These are phyloP conservation scores for Alternaria burnsii DNA, from an alignment of 2,329 filamentous ascomycete genomes.

Conservation along the genomic window DNA sequence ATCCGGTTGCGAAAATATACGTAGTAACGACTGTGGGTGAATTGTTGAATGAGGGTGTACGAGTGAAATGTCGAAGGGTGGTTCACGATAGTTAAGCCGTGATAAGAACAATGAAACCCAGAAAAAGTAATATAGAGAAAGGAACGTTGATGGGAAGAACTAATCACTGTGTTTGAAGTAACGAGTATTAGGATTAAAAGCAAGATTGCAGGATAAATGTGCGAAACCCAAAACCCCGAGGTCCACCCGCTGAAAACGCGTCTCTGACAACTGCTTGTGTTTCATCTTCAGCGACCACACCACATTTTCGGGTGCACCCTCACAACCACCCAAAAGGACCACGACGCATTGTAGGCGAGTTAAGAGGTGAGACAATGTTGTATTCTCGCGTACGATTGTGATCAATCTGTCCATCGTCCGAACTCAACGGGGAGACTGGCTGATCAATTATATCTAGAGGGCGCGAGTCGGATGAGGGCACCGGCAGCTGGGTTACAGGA, in stretches of 20 bases:
- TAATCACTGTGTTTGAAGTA: background rate
- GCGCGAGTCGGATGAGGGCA: background rate
- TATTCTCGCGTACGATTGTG: background rate
- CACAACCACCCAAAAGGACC: background rate
- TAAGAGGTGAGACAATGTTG: background rate
- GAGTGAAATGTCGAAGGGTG: background rate
- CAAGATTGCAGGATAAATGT: background rate
- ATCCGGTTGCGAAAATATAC: background rate
- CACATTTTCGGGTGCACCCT: background rate
- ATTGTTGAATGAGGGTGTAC: background rate
- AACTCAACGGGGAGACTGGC: background rate
- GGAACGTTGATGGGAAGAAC: background rate
- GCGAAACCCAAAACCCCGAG: background rate
- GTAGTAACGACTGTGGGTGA: background rate
- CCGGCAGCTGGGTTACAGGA: background rate
- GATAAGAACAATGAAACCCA: background rate
- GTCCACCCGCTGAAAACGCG: background rate
- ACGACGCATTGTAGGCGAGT: background rate
- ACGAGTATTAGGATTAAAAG: conserved; percentile 5
- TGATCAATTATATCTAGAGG: background rate
- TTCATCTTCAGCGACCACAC: background rate
- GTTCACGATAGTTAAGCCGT: conserved; percentile 1
- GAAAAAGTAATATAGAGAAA: background rate
- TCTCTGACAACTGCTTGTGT: conserved; percentile 2
- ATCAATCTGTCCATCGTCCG: background rate